Percentiles rank a stretch among this genome's conserved stretches.
These are phyloP conservation scores for Lentinus tigrinus DNA, from an alignment of 768 basidiomycete genomes.

Conservation along the genomic window DNA sequence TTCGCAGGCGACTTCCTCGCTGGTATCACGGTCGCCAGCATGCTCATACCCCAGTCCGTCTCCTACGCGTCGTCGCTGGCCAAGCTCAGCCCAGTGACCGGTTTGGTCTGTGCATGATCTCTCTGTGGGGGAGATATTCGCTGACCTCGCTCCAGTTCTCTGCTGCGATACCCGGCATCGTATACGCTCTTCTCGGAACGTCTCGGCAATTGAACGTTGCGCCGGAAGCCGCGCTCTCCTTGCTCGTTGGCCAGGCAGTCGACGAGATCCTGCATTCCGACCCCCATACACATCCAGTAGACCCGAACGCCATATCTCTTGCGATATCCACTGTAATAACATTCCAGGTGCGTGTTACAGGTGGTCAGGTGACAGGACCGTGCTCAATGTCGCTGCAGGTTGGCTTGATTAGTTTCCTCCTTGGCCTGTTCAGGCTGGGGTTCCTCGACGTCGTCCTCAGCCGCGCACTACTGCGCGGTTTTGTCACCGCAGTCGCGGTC, in stretches of 20 bases:
- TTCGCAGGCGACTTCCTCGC: conserved; percentile 75
- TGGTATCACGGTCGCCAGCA: conserved; percentile 81
- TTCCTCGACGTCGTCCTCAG: conserved; percentile 94
- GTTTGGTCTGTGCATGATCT: conserved; percentile 57
- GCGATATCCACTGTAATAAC: conserved; percentile 80
- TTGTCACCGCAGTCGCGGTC: conserved; percentile 80
- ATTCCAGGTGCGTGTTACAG: conserved; percentile 57
- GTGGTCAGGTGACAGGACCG: neutral
- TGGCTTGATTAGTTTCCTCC: conserved; percentile 79
- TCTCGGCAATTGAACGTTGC: conserved; percentile 81
- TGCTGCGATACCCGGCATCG: conserved; percentile 82
- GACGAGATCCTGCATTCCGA: conserved; percentile 53
- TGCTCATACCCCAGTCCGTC: conserved; percentile 85
- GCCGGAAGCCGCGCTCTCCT: conserved; percentile 84
- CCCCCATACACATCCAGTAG: conserved; percentile 29
- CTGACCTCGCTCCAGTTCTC: conserved; percentile 53
- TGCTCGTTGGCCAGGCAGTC: conserved; percentile 86
- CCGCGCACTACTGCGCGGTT: conserved; percentile 83
- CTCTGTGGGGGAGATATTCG: neutral
- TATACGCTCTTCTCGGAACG: conserved; percentile 88
- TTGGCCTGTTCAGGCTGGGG: conserved; percentile 86
- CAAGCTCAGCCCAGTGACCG: conserved; percentile 79
- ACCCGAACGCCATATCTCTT: conserved; percentile 55
- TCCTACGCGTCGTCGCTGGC: conserved; percentile 90
- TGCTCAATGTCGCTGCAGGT: conserved; percentile 41